phyloP scores from a whole-genome alignment of 2,329 filamentous ascomycete species.

The Talaromyces sp. region DNA sequence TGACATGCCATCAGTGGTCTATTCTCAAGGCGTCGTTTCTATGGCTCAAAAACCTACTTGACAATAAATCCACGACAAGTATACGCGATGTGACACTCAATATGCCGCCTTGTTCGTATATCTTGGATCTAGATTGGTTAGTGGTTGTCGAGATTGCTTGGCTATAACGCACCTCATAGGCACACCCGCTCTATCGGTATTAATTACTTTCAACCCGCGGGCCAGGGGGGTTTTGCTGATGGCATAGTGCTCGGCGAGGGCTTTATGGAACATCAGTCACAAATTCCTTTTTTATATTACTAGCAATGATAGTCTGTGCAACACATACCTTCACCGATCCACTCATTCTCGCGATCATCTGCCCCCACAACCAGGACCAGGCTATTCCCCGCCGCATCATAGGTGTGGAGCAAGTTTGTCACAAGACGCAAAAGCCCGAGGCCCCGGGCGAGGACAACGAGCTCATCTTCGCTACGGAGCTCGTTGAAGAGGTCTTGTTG shows the following conservation, averaged over 20 bases:
- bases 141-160: not conserved
- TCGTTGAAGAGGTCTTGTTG: conserved; percentile 94
- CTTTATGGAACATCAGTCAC: conserved; percentile 31
- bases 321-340: conserved; percentile 72
- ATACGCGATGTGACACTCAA: conserved; percentile 96
- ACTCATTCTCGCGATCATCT: conserved; percentile 88
- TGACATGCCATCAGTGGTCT: conserved; percentile 18
- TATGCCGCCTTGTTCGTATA: conserved; percentile 84
- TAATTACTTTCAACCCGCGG: conserved; percentile 83
- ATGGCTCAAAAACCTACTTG: conserved; percentile 42
- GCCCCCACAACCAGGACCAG: conserved; percentile 84
- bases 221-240: conserved; percentile 78
- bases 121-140: conserved; percentile 63
- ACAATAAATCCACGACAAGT: conserved; percentile 86
- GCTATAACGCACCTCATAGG: conserved; percentile 51
- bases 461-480: conserved; percentile 83
- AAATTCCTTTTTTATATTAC: not conserved
- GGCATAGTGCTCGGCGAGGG: conserved; percentile 89
- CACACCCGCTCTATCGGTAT: conserved; percentile 89
- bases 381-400: conserved; percentile 93
- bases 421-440: conserved; percentile 87
- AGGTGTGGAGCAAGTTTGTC: conserved; percentile 94
- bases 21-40: conserved; percentile 54
- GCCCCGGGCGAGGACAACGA: conserved; percentile 85
- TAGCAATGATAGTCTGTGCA: not conserved